These are phyloP conservation scores for Hypomontagnella submonticulosa DNA, from an alignment of 495 filamentous ascomycete genomes.

Conservation along the genomic window DNA sequence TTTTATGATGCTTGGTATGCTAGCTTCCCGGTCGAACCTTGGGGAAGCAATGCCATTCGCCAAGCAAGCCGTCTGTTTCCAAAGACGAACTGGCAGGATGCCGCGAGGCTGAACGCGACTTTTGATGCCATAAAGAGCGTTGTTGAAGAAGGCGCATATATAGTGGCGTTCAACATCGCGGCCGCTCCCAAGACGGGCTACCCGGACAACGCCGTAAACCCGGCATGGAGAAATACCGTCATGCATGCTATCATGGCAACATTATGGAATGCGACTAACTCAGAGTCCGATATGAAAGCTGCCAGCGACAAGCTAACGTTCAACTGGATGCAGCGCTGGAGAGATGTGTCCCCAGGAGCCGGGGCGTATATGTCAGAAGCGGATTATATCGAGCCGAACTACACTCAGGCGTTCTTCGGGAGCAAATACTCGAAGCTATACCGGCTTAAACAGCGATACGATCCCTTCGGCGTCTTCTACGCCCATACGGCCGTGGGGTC, in stretches of 20 bases:
- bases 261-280: slow-evolving; percentile 48
- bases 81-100: slow-evolving; percentile 51
- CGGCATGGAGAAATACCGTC: slow-evolving; percentile 55
- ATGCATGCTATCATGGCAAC: slow-evolving; percentile 57
- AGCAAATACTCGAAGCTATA: slow-evolving; percentile 55
- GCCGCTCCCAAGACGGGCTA: slow-evolving; percentile 46
- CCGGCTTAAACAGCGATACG: slow-evolving; percentile 60
- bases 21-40: slow-evolving; percentile 59
- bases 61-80: slow-evolving; percentile 59
- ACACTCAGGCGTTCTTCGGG: slow-evolving; percentile 68
- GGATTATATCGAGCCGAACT: slow-evolving; percentile 67
- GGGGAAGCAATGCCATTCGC: slow-evolving; percentile 51
- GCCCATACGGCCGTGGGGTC: slow-evolving; percentile 63
- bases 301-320: slow-evolving; percentile 62
- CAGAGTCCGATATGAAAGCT: slow-evolving; percentile 50
- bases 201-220: slow-evolving; percentile 52
- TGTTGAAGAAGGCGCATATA: slow-evolving; percentile 52
- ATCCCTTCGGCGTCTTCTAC: slow-evolving; percentile 63
- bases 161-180: slow-evolving; percentile 63
- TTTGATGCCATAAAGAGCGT: slow-evolving; percentile 53
- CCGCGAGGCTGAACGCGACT: slow-evolving; percentile 51
- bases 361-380: slow-evolving; percentile 59
- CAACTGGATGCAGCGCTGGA: slow-evolving; percentile 56
- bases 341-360: slow-evolving; percentile 52
- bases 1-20: slow-evolving; percentile 58